Evolutionary conservation across 148 eudicot genomes (phyloP), one percentile per base, ranked within the genome.

Genomic region (Fagopyrum esculentum): DNA sequence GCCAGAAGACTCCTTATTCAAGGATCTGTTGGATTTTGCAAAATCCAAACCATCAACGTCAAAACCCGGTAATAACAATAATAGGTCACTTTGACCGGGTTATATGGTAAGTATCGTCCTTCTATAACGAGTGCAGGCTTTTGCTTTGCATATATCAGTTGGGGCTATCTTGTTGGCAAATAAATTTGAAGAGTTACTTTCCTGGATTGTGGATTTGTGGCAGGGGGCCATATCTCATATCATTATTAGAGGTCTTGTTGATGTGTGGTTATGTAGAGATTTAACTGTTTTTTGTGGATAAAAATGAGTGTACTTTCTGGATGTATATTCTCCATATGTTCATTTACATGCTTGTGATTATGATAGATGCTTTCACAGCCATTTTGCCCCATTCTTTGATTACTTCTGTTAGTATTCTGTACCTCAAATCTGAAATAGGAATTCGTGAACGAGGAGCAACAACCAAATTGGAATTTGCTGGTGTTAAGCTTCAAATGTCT

Each of bases 21-120:
- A 87, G 82, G 97, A 92, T 85, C 83, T 92, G 74, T 82, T 90
- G 73, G 95, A 92, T 85, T 90, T 92, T 69, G 97, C 97, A 1
- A 92, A 78, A 78, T 79, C 91, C 79, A 92, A 86, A 82, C 77
- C 95, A 29, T 85, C 89, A 5, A 19, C 61, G 6, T 63, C 77
- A 44, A 75, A 75, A 60, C 19, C 70, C 5, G 50, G 71, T 61
- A 75, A 43, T 66, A 35, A 66, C 46, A 49, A 49, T 35, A 35
- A 35, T 35, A 6, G 43, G 71, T 43, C 71, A 3, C 40, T 30
- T 66, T 66, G 71, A 66, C 46, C 15, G 71, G 46, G 19, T 15
- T 30, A 13, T 66, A 66, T 40, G 71, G 19, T 43, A 63, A 29
- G 47, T 43, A 40, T 66, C 30, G 71, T 40, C 1, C 40, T 66